These are phyloP conservation scores for Phytophthora cryptogea DNA, from an alignment of 352 stramenopile species.

Conservation along the genomic window DNA sequence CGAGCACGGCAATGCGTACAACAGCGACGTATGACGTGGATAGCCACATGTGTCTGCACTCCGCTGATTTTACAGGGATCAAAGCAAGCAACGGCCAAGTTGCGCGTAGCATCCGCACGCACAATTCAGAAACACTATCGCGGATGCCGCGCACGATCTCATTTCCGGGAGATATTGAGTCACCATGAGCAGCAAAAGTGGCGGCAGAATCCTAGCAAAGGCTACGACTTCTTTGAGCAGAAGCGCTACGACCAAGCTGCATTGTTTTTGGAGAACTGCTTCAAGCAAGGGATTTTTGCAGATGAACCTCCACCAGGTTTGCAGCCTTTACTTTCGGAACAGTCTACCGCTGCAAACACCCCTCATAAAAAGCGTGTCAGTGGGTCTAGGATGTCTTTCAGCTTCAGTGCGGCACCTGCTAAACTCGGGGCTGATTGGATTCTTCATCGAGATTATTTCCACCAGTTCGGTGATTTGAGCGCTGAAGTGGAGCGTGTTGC, in stretches of 20 bases:
- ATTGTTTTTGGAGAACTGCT: conserved; percentile 55
- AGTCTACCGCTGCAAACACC: background rate
- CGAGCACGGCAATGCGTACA: conserved; percentile 28
- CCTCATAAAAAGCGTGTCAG: conserved; percentile 16
- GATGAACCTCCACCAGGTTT: conserved; percentile 2
- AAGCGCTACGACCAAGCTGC: conserved; percentile 49
- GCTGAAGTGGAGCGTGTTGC: conserved; percentile 9
- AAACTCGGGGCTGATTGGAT: conserved; percentile 39
- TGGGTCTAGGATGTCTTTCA: conserved; percentile 55
- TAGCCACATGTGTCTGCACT: conserved; percentile 23
- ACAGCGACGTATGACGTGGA: conserved; percentile 20
- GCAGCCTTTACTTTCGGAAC: background rate
- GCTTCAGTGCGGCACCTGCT: conserved; percentile 45
- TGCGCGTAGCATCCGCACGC: conserved; percentile 33
- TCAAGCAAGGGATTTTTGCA: conserved; percentile 44
- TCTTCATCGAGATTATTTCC: conserved; percentile 10
- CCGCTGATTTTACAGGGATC: conserved; percentile 25
- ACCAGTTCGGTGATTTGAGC: background rate
- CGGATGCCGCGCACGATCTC: conserved; percentile 36
- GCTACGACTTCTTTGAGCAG: conserved; percentile 38
- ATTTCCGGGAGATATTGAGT: conserved; percentile 40
- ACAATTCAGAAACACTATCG: conserved; percentile 55
- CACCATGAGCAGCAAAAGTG: conserved; percentile 46
- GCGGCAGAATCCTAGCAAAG: conserved; percentile 59
- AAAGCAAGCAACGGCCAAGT: conserved; percentile 15